Evolutionary conservation across 441 rosid genomes (phyloP).

Genomic region (Theobroma grandiflorum): DNA sequence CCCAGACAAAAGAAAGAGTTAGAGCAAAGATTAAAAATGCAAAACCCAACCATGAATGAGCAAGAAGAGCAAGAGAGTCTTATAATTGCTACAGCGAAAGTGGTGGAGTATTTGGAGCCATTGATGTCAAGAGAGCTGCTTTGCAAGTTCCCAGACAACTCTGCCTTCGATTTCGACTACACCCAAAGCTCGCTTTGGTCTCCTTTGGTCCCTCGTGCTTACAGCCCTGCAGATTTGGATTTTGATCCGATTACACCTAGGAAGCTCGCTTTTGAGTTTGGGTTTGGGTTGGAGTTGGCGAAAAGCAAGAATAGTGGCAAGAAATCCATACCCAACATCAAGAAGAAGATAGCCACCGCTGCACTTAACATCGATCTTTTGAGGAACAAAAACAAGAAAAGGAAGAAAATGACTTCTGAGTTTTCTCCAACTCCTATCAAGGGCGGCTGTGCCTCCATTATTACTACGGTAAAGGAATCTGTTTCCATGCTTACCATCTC

Average conservation of each 20-base stretch:
- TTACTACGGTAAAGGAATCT: conserved; percentile 45
- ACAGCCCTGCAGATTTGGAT: conserved; percentile 50
- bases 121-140: conserved; percentile 74
- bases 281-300: conserved; percentile 32
- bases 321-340: conserved; percentile 30
- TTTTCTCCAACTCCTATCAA: conserved; percentile 51
- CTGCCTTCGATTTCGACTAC: conserved; percentile 74
- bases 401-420: conserved; percentile 26
- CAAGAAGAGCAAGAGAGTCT: conserved; percentile 44
- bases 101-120: conserved; percentile 77
- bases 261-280: conserved; percentile 44
- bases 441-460: conserved; percentile 47
- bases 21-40: not conserved
- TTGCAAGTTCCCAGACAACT: conserved; percentile 78
- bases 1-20: not conserved
- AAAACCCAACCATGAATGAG: conserved; percentile 18
- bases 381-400: conserved; percentile 41
- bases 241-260: conserved; percentile 33
- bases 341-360: conserved; percentile 34
- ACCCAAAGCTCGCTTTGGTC: conserved; percentile 92
- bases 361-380: conserved; percentile 25
- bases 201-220: conserved; percentile 69
- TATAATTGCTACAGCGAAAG: conserved; percentile 47
- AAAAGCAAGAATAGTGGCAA: conserved; percentile 18
- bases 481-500: too few relatives aligned